Conservation (phyloP, 1,139 yeast species). For the Debaryomyces coudertii region DNA sequence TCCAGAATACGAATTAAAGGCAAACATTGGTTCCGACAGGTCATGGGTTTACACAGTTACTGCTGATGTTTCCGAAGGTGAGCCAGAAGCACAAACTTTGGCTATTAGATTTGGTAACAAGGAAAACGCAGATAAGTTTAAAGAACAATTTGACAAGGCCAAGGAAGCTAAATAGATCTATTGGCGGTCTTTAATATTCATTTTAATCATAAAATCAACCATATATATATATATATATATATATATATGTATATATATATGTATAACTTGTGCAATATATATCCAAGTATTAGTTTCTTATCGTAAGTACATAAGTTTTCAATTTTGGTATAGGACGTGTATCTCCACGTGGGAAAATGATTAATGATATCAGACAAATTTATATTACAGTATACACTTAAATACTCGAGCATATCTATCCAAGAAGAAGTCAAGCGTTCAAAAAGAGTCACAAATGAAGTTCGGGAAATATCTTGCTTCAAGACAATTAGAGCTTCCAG, state of each 20-base stretch:
- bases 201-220: neutral
- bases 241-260: neutral
- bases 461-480: slow-evolving; percentile 95
- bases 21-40: slow-evolving; percentile 96
- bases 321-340: slow-evolving; percentile 2
- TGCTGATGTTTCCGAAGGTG: slow-evolving; percentile 95
- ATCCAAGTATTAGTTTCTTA: slow-evolving; percentile 1
- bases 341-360: slow-evolving; percentile 14
- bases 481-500: slow-evolving; percentile 92
- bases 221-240: slow-evolving; percentile 1
- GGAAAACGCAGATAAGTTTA: slow-evolving; percentile 95
- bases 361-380: neutral
- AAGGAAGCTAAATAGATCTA: slow-evolving; percentile 41
- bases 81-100: slow-evolving; percentile 92
- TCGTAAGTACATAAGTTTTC: slow-evolving; percentile 3
- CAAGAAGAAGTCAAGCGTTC: neutral
- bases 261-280: slow-evolving; percentile 4
- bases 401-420: neutral
- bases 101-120: slow-evolving; percentile 97
- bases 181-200: neutral
- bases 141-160: slow-evolving; percentile 86
- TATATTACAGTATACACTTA: neutral
- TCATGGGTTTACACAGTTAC: slow-evolving; percentile 97
- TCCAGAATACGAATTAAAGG: slow-evolving; percentile 82
- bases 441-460: slow-evolving; percentile 52